phyloP scores from a whole-genome alignment of 2,329 filamentous ascomycete genomes.

The Claviceps paspali region DNA sequence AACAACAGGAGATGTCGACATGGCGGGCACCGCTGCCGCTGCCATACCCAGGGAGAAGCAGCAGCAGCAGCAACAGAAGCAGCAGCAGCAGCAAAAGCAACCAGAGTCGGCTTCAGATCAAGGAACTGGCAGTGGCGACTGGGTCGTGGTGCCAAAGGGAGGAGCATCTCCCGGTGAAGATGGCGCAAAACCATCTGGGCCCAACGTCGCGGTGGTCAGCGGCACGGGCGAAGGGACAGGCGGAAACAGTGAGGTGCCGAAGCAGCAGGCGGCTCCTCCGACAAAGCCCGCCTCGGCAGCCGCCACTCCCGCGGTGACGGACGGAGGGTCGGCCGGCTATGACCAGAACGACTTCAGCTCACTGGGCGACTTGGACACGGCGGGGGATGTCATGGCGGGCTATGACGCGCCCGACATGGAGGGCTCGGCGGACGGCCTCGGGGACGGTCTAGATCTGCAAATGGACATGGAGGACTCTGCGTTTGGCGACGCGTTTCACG shows the following conservation, averaged over 20 bases:
- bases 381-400: conserved; percentile 53
- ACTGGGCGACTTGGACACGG: conserved; percentile 52
- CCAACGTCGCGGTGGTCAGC: background rate
- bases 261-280: conserved; percentile 10
- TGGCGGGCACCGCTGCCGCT: conserved; percentile 37
- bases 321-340: conserved; percentile 27
- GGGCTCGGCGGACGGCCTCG: conserved; percentile 28
- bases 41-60: too few relatives aligned
- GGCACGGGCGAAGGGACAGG: background rate
- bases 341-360: conserved; percentile 48
- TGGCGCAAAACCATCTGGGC: conserved; percentile 4
- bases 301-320: conserved; percentile 28
- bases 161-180: conserved; percentile 28
- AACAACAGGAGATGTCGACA: conserved; percentile 21
- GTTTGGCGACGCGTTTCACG: conserved; percentile 72
- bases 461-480: conserved; percentile 66
- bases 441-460: conserved; percentile 41
- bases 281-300: conserved; percentile 27
- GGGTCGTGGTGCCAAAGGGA: conserved; percentile 60
- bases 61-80: conserved; percentile 18
- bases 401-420: conserved; percentile 45
- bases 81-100: conserved; percentile 19
- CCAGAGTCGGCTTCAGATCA: conserved; percentile 31
- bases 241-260: conserved; percentile 1
- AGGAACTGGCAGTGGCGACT: conserved; percentile 45